phyloP scores from a whole-genome alignment of 192 early-diverging fungal species.

The Backusella circina region DNA sequence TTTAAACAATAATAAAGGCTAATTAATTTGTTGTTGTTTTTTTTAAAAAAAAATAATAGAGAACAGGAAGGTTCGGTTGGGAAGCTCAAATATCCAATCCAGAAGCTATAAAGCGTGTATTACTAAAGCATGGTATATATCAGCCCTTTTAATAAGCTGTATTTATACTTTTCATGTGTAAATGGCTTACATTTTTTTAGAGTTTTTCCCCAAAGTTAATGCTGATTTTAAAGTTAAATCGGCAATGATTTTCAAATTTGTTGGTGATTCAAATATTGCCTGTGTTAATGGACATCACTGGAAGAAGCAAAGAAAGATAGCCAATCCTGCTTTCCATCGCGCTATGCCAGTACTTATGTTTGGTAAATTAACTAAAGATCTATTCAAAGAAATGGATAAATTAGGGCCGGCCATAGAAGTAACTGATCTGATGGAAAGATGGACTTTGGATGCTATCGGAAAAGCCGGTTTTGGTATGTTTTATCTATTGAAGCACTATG shows the following conservation, averaged over 20 bases:
- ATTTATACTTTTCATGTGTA: background rate
- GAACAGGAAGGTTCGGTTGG: background rate
- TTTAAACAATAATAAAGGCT: background rate
- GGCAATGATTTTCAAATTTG: background rate
- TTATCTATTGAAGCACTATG: too few relatives aligned
- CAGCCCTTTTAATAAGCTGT: background rate
- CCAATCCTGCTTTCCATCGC: constrained; percentile 30
- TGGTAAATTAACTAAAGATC: constrained; percentile 11
- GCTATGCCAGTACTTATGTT: constrained; percentile 18
- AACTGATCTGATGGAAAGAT: background rate
- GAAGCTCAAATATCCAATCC: background rate
- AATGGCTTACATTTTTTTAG: background rate
- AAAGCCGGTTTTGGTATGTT: constrained; percentile 22
- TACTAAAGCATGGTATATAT: background rate
- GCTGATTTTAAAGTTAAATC: background rate
- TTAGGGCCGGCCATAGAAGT: background rate
- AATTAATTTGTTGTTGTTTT: too few relatives aligned
- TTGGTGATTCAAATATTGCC: background rate
- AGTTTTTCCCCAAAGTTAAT: background rate
- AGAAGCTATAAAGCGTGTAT: background rate
- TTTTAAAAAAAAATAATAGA: background rate
- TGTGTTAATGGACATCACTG: background rate
- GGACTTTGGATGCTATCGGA: constrained; percentile 24
- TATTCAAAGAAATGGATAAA: constrained; percentile 1
- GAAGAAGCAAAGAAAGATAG: constrained; percentile 8